These are phyloP conservation scores for Imleria badia DNA, from an alignment of 768 basidiomycete genomes.

Conservation along the genomic window DNA sequence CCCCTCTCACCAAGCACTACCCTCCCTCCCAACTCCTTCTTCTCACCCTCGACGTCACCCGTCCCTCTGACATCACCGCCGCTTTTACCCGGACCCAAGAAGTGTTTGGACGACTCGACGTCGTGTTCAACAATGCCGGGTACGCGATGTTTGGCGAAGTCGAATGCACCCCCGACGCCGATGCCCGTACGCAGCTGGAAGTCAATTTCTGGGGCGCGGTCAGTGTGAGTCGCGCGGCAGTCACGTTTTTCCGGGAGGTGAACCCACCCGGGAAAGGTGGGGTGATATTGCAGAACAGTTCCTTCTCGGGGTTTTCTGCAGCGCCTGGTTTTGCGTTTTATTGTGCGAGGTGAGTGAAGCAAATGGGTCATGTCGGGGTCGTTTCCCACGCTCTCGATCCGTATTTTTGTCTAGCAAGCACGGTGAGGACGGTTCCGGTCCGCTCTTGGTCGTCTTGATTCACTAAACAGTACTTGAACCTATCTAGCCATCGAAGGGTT, in stretches of 20 bases:
- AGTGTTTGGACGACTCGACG: slow-evolving; percentile 40
- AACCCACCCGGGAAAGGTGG: slow-evolving; percentile 23
- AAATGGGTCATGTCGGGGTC: background rate
- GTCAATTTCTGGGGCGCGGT: slow-evolving; percentile 24
- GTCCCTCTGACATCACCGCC: slow-evolving; percentile 26
- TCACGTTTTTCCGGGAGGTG: slow-evolving; percentile 34
- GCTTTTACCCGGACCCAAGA: slow-evolving; percentile 35
- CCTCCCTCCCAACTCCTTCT: slow-evolving; percentile 32
- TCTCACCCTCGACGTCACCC: slow-evolving; percentile 40
- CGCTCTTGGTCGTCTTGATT: background rate
- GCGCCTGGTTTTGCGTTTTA: slow-evolving; percentile 12
- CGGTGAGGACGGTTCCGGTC: background rate
- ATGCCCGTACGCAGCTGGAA: slow-evolving; percentile 35
- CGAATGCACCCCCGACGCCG: slow-evolving; percentile 32
- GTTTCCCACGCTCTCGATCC: background rate
- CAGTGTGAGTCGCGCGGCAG: slow-evolving; percentile 23
- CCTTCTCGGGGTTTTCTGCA: background rate
- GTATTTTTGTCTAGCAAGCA: slow-evolving; percentile 4
- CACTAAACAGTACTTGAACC: background rate
- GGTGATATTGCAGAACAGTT: slow-evolving; percentile 16
- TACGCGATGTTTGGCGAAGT: slow-evolving; percentile 30
- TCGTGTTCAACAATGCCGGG: slow-evolving; percentile 46
- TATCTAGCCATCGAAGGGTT: slow-evolving; percentile 12
- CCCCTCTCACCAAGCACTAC: slow-evolving; percentile 25
- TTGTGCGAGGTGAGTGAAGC: slow-evolving; percentile 7